Base-by-base conservation (phyloP, 1,284 basidiomycete species). In the Cutaneotrichosporon mucoides region DNA sequence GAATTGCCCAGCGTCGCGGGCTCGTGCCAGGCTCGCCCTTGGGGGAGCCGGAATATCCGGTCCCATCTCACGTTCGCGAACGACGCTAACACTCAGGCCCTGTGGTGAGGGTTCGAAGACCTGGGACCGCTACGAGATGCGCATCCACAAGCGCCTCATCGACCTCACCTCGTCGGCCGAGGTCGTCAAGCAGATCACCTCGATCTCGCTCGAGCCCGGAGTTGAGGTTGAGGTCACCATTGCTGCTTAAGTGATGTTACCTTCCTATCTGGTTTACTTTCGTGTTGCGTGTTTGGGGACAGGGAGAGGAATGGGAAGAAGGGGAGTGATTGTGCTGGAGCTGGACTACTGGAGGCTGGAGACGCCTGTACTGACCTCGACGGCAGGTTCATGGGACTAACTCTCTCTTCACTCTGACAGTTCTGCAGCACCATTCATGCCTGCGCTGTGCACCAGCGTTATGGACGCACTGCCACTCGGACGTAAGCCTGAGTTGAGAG, bases 71-170 rank as follows among this genome's bases (percentile, higher is more conserved):
- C 40, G 24, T 8, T 50, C 36, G 48, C 7, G 47, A 7, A 16
- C 11, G 7, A 1, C 46, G 41, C 55, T 56, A 8, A 56, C 50
- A 33, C 38, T 15, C 73, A 94, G 90, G 90, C 78, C 94, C 82
- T 96, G 96, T 80, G 96, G 96, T 94, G 96, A 99, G 83, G 96
- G 96, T 85, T 95, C 92, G 76, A 99, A 99, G 89, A 99, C 96
- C 78, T 99, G 96, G 96, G 96, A 99, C 82, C 88, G 91, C 76
- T 99, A 94, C 82, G 95, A 99, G 84, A 88, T 99, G 83, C 93
- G 94, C 84, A 86, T 99, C 71, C 95, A 99, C 89, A 99, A 99
- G 85, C 91, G 96, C 76, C 86, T 99, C 80, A 99, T 99, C 78
- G 96, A 99, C 85, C 84, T 99, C 68, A 92, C 95, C 84, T 94